Percentiles rank a stretch among this genome's conserved stretches.
Conservation (phyloP, 768 basidiomycete genomes). For the Rhodotorula graminis region DNA sequence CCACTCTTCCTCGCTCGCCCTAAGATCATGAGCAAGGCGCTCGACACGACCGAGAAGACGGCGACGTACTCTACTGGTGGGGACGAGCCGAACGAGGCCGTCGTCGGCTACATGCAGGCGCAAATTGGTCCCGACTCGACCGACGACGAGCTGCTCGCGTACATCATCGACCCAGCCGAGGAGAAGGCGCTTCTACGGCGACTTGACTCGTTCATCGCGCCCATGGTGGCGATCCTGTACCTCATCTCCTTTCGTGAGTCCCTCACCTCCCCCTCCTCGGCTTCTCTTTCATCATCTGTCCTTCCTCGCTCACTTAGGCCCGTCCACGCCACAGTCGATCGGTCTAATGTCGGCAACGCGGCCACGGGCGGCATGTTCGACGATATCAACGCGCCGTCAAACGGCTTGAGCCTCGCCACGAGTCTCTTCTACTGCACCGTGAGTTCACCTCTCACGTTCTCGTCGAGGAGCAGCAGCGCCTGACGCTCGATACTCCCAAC, state of each 20-base stretch:
- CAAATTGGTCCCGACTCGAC: conserved; percentile 7
- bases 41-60: not conserved
- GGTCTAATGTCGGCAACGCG: not conserved
- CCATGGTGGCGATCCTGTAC: conserved; percentile 19
- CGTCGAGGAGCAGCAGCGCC: too few species aligned
- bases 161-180: conserved; percentile 18
- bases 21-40: not conserved
- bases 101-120: not conserved
- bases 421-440: conserved; percentile 18
- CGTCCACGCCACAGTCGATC: not conserved
- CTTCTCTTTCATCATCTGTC: too few species aligned
- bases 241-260: not conserved
- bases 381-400: conserved; percentile 18
- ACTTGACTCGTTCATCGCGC: conserved; percentile 29
- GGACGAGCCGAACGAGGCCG: not conserved
- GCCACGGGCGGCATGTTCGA: conserved; percentile 1
- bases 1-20: not conserved
- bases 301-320: not conserved
- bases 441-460: not conserved
- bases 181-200: conserved; percentile 4
- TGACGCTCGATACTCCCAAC: too few species aligned
- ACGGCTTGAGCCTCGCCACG: conserved; percentile 14
- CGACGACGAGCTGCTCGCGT: conserved; percentile 9
- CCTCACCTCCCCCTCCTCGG: too few species aligned
- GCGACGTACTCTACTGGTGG: not conserved